phyloP scores from a whole-genome alignment of 2,329 filamentous ascomycete species.

The Hypoxylon sp. region DNA sequence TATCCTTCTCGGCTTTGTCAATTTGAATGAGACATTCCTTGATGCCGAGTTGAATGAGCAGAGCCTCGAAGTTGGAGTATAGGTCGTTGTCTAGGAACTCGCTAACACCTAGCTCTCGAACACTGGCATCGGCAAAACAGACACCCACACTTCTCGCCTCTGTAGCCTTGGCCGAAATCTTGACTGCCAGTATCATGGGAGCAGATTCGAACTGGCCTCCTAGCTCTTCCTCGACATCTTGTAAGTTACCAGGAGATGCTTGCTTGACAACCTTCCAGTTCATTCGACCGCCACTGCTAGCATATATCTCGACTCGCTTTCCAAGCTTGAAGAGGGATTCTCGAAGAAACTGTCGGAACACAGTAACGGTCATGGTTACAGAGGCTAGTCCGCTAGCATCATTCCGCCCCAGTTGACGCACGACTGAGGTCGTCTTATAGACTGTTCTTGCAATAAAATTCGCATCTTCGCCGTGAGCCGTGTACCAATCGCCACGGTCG shows the following conservation, averaged over 20 bases:
- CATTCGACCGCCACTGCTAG: constrained; percentile 80
- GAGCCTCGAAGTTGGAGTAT: constrained; percentile 96
- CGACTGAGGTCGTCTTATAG: constrained; percentile 97
- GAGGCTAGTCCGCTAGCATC: constrained; percentile 89
- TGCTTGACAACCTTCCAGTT: constrained; percentile 94
- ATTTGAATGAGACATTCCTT: constrained; percentile 91
- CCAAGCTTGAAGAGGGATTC: constrained; percentile 93
- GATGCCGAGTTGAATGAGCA: constrained; percentile 95
- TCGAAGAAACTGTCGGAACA: constrained; percentile 94
- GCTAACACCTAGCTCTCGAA: constrained; percentile 94
- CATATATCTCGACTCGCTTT: constrained; percentile 93
- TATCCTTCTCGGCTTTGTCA: constrained; percentile 84
- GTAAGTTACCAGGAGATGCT: constrained; percentile 94
- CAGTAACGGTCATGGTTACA: constrained; percentile 94
- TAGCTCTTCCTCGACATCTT: constrained; percentile 96
- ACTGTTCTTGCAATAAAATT: constrained; percentile 87
- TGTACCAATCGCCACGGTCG: constrained; percentile 95
- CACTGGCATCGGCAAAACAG: constrained; percentile 97
- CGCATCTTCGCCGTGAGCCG: constrained; percentile 89
- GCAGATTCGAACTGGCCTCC: constrained; percentile 88
- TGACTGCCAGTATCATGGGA: constrained; percentile 95
- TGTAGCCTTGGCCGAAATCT: constrained; percentile 87
- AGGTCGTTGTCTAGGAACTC: constrained; percentile 99
- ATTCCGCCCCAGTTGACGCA: constrained; percentile 88
- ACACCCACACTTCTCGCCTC: constrained; percentile 92